Conservation (phyloP, 1,284 basidiomycete genomes). For the Sporisorium exsertum region DNA sequence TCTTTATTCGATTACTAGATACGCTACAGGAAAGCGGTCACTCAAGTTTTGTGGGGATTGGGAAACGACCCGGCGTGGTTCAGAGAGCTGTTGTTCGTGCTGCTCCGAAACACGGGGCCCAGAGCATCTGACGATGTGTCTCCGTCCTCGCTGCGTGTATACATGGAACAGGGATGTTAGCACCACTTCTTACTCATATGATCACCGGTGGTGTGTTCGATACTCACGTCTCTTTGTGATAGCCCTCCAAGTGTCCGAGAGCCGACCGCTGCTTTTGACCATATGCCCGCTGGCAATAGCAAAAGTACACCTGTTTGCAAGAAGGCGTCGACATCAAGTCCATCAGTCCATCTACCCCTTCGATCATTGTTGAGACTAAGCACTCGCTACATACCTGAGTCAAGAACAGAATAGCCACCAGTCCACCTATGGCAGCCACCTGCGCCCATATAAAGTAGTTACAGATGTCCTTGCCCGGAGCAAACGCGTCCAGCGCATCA, state of each 20-base stretch:
- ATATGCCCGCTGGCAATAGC: slow-evolving; percentile 47
- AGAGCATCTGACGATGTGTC: slow-evolving; percentile 31
- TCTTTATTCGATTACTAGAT: slow-evolving; percentile 2
- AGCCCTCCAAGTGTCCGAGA: slow-evolving; percentile 10
- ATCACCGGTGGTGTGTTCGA: background rate
- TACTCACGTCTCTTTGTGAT: slow-evolving; percentile 30
- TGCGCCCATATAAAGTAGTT: slow-evolving; percentile 51
- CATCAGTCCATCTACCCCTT: background rate
- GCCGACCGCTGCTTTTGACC: slow-evolving; percentile 51
- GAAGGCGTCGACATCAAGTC: background rate
- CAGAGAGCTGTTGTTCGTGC: slow-evolving; percentile 8
- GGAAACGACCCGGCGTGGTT: background rate
- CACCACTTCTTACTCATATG: too few species aligned
- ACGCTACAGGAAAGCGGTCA: background rate
- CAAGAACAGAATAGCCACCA: slow-evolving; percentile 32
- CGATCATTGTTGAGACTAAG: too few species aligned
- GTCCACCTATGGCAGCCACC: slow-evolving; percentile 41
- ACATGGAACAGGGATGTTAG: background rate
- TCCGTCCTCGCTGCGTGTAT: slow-evolving; percentile 21
- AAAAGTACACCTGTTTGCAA: slow-evolving; percentile 40
- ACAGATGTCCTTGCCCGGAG: slow-evolving; percentile 44
- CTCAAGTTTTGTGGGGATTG: background rate
- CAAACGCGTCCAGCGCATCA: slow-evolving; percentile 23
- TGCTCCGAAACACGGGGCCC: slow-evolving; percentile 13
- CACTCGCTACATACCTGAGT: slow-evolving; percentile 50